Base-by-base conservation (phyloP, 176 grass and related monocot genomes). In the Carex scoparia region DNA sequence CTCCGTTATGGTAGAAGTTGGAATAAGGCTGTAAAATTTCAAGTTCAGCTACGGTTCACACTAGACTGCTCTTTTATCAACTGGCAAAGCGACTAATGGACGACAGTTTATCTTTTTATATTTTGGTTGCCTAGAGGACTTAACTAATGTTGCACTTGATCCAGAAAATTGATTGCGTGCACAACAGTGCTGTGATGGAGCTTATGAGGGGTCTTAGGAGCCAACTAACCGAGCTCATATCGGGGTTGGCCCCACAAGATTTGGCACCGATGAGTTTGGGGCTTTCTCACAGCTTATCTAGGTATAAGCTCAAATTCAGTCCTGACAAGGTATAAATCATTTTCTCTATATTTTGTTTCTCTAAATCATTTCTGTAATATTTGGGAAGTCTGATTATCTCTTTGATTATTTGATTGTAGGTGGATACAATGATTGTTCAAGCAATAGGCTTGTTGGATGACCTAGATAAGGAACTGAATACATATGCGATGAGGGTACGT, bases 351-450 rank as follows among this genome's bases (percentile, higher is more conserved):
- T 67, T 69, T 86, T 2, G 32, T 46, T 70, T 10, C 79, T 57
- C 15, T 61, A 18, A 16, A 18, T 16, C 48, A 51, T 61, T 61
- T 61, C 11, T 46, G 1, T 76, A 30, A 76, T 69, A 76, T 54
- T 76, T 76, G 53, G 16, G 44, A 76, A 51, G 28, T 76, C 27
- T 53, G 4, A 54, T 48, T 82, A 64, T 27, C 27, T 49, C 30
- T 66, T 46, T 82, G 37, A 16, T 66, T 59, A 10, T 42, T 53
- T 56, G 37, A 61, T 88, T 40, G 51, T 61, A 98, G 95, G 92
- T 94, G 55, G 95, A 98, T 85, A 98, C 95, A 49, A 98, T 98
- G 95, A 98, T 98, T 59, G 89, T 98, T 79, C 95, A 98, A 68
- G 95, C 95, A 69, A 98, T 98, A 79, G 95, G 95, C 12, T 93